These are phyloP conservation scores for Colletotrichum lindemuthianum DNA, from an alignment of 2,329 filamentous ascomycete genomes.

Conservation along the genomic window DNA sequence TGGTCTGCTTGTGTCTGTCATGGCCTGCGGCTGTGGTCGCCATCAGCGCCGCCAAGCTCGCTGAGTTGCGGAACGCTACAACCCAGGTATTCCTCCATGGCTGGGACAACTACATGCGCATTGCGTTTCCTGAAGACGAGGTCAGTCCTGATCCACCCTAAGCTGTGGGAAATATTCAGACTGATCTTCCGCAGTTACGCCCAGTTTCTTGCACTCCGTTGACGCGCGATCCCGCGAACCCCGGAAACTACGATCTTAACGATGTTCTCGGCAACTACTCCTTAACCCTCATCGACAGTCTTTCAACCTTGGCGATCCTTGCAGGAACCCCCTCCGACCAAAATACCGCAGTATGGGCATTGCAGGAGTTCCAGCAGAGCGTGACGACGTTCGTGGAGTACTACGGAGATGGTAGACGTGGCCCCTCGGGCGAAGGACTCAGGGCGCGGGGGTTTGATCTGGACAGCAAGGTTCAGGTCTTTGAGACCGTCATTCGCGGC, in stretches of 20 bases:
- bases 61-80: conserved; percentile 67
- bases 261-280: conserved; percentile 98
- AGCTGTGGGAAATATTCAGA: not conserved
- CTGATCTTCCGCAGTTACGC: conserved; percentile 67
- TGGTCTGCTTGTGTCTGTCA: conserved; percentile 43
- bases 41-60: conserved; percentile 67
- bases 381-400: conserved; percentile 79
- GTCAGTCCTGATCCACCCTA: conserved; percentile 49
- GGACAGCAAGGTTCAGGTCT: conserved; percentile 98
- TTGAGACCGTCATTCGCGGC: conserved; percentile 96
- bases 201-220: conserved; percentile 87
- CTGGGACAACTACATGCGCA: conserved; percentile 91
- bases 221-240: conserved; percentile 83
- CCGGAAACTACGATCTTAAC: conserved; percentile 86
- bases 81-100: conserved; percentile 95
- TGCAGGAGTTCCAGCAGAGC: conserved; percentile 82
- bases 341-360: conserved; percentile 67
- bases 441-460: conserved; percentile 87
- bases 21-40: conserved; percentile 53
- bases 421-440: conserved; percentile 74
- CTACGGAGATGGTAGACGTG: conserved; percentile 85
- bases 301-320: conserved; percentile 92
- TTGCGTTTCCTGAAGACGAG: conserved; percentile 97
- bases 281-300: conserved; percentile 91
- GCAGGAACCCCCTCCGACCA: conserved; percentile 75